These are phyloP conservation scores for Hypocrella siamensis DNA, from an alignment of 2,329 filamentous ascomycete species.

Conservation along the genomic window DNA sequence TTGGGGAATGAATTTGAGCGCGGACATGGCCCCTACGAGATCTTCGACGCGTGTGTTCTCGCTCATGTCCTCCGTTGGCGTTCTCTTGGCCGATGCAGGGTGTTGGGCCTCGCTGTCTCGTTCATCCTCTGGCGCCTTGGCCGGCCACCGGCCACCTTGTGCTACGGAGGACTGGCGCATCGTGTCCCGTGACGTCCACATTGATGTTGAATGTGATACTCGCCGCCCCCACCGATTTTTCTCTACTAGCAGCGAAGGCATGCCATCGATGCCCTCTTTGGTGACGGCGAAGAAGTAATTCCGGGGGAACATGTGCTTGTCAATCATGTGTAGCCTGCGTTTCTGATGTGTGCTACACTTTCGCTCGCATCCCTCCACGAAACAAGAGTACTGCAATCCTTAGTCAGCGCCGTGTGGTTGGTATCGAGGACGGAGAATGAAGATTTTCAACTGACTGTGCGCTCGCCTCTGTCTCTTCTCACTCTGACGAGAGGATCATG, in stretches of 20 bases:
- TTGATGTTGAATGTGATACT: conserved; percentile 28
- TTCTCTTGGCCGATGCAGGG: conserved; percentile 5
- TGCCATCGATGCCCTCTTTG: conserved; percentile 76
- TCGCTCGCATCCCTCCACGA: conserved; percentile 75
- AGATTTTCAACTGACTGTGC: conserved; percentile 46
- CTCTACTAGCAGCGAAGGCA: conserved; percentile 62
- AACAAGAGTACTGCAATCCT: conserved; percentile 57
- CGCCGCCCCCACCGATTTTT: conserved; percentile 29
- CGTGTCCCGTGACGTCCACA: conserved; percentile 16
- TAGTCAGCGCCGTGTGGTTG: background rate
- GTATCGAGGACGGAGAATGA: background rate
- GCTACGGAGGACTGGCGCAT: conserved; percentile 15
- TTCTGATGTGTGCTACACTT: conserved; percentile 75
- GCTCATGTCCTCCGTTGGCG: conserved; percentile 8
- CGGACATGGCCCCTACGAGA: conserved; percentile 52
- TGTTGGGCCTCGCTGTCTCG: conserved; percentile 7
- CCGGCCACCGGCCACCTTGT: conserved; percentile 6
- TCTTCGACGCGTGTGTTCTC: conserved; percentile 43
- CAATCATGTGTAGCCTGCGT: conserved; percentile 73
- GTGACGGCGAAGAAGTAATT: conserved; percentile 82
- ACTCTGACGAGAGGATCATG: conserved; percentile 70
- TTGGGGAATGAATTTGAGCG: conserved; percentile 53
- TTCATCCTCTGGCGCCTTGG: conserved; percentile 1
- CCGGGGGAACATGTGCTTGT: conserved; percentile 84
- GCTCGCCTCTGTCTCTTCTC: conserved; percentile 64